phyloP scores from a whole-genome alignment of 2,329 filamentous ascomycete species.

The Epichloe baconii region DNA sequence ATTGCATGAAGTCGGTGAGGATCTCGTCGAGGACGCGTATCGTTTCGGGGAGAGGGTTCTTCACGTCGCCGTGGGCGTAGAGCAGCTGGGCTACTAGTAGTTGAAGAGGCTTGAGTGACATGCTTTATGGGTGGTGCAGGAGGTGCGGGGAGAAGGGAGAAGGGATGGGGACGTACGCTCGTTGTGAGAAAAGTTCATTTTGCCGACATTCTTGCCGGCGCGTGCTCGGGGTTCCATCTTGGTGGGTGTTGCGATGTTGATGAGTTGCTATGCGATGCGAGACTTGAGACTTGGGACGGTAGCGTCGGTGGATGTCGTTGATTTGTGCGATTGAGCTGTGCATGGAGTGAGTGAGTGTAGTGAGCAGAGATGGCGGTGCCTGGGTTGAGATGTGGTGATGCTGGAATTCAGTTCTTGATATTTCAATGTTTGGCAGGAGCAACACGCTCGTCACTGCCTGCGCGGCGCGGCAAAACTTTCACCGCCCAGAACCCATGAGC shows the following conservation, averaged over 20 bases:
- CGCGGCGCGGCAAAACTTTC: conserved; percentile 22
- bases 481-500: not conserved
- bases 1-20: conserved; percentile 90
- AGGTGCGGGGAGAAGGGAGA: not conserved
- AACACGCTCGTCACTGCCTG: not conserved
- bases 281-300: no score
- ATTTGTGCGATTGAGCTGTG: no score
- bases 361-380: no score
- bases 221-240: conserved; percentile 63
- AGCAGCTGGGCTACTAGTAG: conserved; percentile 56
- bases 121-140: not conserved
- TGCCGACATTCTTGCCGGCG: conserved; percentile 67
- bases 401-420: no score
- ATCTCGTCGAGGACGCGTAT: conserved; percentile 86
- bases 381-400: no score
- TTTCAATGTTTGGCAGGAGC: no score
- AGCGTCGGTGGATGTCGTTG: no score
- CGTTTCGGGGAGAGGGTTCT: conserved; percentile 68
- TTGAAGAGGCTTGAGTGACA: not conserved
- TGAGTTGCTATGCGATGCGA: conserved; percentile 15
- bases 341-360: no score
- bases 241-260: not conserved
- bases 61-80: conserved; percentile 68
- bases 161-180: conserved; percentile 43
- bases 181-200: conserved; percentile 64